Base-by-base conservation (phyloP, 1,139 yeast genomes). In the Yamadazyma kanchanaburiensis region DNA sequence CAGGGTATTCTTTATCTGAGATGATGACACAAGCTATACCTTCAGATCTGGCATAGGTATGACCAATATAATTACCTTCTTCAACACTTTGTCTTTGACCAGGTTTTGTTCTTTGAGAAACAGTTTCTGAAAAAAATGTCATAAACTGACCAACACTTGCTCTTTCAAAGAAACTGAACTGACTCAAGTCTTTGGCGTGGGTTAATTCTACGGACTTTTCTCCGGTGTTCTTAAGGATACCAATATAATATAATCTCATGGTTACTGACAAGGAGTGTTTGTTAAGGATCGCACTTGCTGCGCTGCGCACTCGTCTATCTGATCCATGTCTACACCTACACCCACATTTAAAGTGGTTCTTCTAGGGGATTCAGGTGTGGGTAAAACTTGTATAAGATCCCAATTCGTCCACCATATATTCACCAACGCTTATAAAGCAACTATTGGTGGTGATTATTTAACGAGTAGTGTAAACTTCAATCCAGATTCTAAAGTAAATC, bases 71-170 rank as follows among this genome's bases (percentile, higher is more conserved):
- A 55, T 75, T 77, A 29, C 94, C 94, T 58, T 91, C 96, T 56
- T 91, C 96, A 31, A 91, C 86, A 53, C 89, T 77, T 60, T 91
- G 98, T 60, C 98, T 80, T 59, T 87, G 94, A 23, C 96, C 96
- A 3, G 89, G 70, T 22, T 70, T 64, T 1, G 98, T 94, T 60
- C 98, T 78, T 43, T 80, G 82, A 8, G 95, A 80, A 15, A 91
- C 91, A 5, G 98, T 91, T 49, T 80, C 86, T 14, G 95, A 75
- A 60, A 91, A 89, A 57, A 94, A 94, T 3, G 94, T 77, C 96
- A 91, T 86, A 62, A 91, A 91, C 59, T 91, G 96, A 5, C 80
- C 74, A 17, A 81, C 88, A 39, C 77, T 76, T 37, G 71, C 63
- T 45, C 94, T 70, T 61, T 87, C 94, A 55, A 94, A 89, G 60